These are phyloP conservation scores for Isoetes taiwanensis DNA, from an alignment of 75 land plant genomes.

Conservation along the genomic window DNA sequence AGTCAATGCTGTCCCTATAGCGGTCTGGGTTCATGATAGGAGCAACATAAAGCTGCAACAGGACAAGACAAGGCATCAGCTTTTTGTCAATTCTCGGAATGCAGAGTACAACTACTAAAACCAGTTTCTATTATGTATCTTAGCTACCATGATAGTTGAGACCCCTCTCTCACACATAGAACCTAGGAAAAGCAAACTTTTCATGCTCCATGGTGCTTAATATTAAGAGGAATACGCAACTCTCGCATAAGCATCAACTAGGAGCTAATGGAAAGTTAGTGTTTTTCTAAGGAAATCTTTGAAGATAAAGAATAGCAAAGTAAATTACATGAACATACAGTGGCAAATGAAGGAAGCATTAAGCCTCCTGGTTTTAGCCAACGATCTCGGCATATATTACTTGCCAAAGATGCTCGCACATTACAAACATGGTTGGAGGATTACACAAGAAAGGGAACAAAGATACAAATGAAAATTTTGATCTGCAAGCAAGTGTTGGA, in stretches of 20 bases:
- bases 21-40: conserved; percentile 80
- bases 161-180: not conserved
- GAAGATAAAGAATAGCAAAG: not conserved
- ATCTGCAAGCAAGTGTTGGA: too few species aligned
- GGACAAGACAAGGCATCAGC: not conserved
- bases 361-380: conserved; percentile 96
- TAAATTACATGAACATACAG: conserved; percentile 31
- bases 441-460: too few species aligned
- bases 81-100: too few species aligned
- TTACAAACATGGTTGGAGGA: too few species aligned
- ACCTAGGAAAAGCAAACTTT: not conserved
- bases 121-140: too few species aligned
- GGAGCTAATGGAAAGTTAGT: not conserved
- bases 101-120: too few species aligned
- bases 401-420: too few species aligned
- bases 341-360: conserved; percentile 89
- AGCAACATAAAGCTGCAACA: conserved; percentile 78
- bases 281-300: not conserved
- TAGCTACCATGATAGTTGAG: not conserved
- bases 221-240: too few species aligned
- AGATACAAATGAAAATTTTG: too few species aligned
- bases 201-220: too few species aligned
- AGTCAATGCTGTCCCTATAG: conserved; percentile 78
- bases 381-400: conserved; percentile 88
- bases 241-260: not conserved